Evolutionary conservation across 2,329 filamentous ascomycete genomes (phyloP).

Genomic region (Emmonsiellopsis sp.): DNA sequence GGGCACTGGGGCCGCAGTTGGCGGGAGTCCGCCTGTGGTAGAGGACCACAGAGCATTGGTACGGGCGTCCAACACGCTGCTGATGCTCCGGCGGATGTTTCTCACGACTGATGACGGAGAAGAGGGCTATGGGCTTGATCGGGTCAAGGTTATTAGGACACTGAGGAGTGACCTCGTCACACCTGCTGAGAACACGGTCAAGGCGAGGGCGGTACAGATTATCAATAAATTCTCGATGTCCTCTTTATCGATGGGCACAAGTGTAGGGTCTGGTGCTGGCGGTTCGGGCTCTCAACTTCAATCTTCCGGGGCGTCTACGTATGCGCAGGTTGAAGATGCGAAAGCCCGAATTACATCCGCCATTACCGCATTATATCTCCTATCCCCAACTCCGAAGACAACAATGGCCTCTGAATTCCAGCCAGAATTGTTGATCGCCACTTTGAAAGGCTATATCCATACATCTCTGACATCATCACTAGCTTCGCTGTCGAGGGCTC

Average conservation of each 20-base stretch:
- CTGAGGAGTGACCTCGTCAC: constrained; percentile 60
- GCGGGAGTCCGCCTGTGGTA: constrained; percentile 23
- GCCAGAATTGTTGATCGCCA: constrained; percentile 64
- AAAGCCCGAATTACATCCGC: constrained; percentile 66
- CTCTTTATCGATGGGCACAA: constrained; percentile 31
- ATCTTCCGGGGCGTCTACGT: constrained; percentile 37
- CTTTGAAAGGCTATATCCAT: constrained; percentile 73
- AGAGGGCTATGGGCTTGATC: constrained; percentile 68
- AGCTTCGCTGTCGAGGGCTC: constrained; percentile 61
- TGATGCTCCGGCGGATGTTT: constrained; percentile 67
- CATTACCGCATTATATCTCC: constrained; percentile 65
- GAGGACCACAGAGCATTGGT: constrained; percentile 73
- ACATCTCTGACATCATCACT: constrained; percentile 71
- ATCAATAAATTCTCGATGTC: constrained; percentile 77
- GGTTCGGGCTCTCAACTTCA: constrained; percentile 12
- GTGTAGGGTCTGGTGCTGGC: constrained; percentile 7
- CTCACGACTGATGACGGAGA: constrained; percentile 58
- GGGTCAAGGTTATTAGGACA: constrained; percentile 61
- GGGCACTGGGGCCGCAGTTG: constrained; percentile 20
- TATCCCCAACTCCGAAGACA: constrained; percentile 57
- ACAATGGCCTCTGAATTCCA: constrained; percentile 44
- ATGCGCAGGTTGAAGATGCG: constrained; percentile 61
- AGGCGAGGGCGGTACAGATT: constrained; percentile 64
- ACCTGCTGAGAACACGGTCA: constrained; percentile 66
- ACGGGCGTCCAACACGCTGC: constrained; percentile 69